Conservation (phyloP, 495 filamentous ascomycete species). For the Penicillium bovifimosum region DNA sequence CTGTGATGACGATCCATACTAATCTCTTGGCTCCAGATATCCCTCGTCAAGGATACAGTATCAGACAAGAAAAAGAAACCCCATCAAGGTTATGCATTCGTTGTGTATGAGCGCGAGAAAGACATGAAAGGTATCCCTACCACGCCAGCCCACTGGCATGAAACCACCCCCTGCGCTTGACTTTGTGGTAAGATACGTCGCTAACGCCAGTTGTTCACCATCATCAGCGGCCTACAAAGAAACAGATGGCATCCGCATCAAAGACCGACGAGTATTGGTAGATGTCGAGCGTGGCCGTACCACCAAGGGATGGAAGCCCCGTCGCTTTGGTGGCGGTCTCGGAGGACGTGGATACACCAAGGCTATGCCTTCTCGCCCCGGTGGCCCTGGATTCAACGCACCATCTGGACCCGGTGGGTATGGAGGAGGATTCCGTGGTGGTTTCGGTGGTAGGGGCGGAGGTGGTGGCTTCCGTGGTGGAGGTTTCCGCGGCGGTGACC, state of each 20-base stretch:
- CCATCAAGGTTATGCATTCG: conserved; percentile 90
- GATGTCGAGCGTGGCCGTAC: conserved; percentile 96
- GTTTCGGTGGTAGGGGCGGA: conserved; percentile 42
- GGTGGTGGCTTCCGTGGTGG: conserved; percentile 45
- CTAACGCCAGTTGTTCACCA: conserved; percentile 26
- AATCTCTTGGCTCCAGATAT: conserved; percentile 57
- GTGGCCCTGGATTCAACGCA: conserved; percentile 52
- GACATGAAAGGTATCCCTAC: conserved; percentile 93
- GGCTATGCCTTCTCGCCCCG: conserved; percentile 65
- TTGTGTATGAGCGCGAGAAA: conserved; percentile 94
- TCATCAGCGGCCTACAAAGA: conserved; percentile 71
- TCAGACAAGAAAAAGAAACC: conserved; percentile 77
- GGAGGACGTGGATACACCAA: conserved; percentile 94
- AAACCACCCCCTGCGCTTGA: background rate
- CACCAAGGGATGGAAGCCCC: conserved; percentile 89
- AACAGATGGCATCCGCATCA: conserved; percentile 88
- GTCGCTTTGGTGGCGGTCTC: conserved; percentile 85
- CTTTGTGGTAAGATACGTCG: conserved; percentile 22
- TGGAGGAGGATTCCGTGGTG: conserved; percentile 62
- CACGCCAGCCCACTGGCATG: conserved; percentile 5
- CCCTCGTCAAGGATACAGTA: conserved; percentile 65
- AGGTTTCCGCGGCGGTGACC: conserved; percentile 60
- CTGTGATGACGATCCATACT: background rate
- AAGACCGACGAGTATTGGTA: conserved; percentile 83
- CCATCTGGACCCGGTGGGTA: conserved; percentile 63